Evolutionary conservation across 352 stramenopile genomes (phyloP), one percentile per base, ranked within the genome.

Genomic region (Globisporangium canariense): DNA sequence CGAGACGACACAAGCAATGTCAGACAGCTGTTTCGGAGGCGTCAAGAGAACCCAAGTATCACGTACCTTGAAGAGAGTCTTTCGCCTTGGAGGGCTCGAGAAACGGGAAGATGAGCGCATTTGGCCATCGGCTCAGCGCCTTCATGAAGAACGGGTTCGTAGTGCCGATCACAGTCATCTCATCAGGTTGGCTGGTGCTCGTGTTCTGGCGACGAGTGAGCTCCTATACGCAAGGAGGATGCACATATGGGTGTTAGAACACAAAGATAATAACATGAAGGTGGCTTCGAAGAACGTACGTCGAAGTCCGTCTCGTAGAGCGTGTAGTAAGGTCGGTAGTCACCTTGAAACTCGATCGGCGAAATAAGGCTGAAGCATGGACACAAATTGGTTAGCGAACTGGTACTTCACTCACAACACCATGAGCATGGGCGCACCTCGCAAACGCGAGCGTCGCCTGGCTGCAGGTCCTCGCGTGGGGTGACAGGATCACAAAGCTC

Each of bases 111-210:
- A 96, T 67, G 43, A 92, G 66, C 13, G 85, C 86, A 40, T 92
- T 93, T 13, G 87, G 87, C 87, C 87, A 96, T 49, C 77, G 75
- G 43, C 77, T 89, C 55, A 96, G 64, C 3, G 83, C 79, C 75
- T 94, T 96, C 74, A 94, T 79, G 57, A 96, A 96, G 59, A 94
- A 94, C 2, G 88, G 88, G 34, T 94, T 96, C 20, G 88, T 96
- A 22, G 86, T 93, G 57, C 88, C 88, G 18, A 96, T 77, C 0
- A 94, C 71, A 38, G 74, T 91, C 60, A 83, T 79, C 28, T 75
- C 60, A 30, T 82, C 77, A 0, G 73, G 69, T 36, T 58, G 62
- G 60, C 78, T 88, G 22, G 79, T 59, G 34, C 78, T 81, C 36
- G 74, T 64, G 30, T 83, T 84, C 69, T 91, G 83, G n/a, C 77